Evolutionary conservation across 257 asterid species (phyloP).

Genomic region (Solanum ossicruentum): DNA sequence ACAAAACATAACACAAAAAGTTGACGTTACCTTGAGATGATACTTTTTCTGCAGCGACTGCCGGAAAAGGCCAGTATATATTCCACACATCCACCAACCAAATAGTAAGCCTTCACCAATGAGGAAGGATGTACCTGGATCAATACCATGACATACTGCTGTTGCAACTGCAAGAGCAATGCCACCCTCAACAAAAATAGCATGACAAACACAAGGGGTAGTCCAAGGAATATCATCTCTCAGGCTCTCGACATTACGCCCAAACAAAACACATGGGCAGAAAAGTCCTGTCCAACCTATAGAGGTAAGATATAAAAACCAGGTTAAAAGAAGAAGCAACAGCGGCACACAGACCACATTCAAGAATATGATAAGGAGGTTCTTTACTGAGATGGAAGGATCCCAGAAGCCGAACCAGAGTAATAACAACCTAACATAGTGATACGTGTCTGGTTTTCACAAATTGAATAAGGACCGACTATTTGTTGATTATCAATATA

Average conservation of each 20-base stretch:
- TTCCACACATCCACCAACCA: slow-evolving; percentile 99
- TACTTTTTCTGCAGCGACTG: slow-evolving; percentile 90
- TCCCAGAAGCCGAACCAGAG: not conserved
- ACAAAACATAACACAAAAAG: not conserved
- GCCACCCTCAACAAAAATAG: slow-evolving; percentile 84
- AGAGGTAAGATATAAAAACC: not conserved
- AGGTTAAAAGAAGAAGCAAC: not conserved
- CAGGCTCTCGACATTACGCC: slow-evolving; percentile 22
- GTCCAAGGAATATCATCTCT: slow-evolving; percentile 92
- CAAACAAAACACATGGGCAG: slow-evolving; percentile 6
- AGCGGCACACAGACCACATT: not conserved
- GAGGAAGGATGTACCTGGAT: slow-evolving; percentile 80
- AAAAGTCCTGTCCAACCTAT: slow-evolving; percentile 6
- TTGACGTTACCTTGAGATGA: slow-evolving; percentile 78
- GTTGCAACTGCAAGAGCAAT: slow-evolving; percentile 61
- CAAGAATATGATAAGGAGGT: not conserved
- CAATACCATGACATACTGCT: slow-evolving; percentile 77
- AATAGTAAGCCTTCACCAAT: slow-evolving; percentile 77
- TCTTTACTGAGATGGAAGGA: not conserved
- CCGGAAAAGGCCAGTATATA: slow-evolving; percentile 78
- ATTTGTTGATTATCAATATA: not conserved
- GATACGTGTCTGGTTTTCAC: not conserved
- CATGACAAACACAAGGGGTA: slow-evolving; percentile 91
- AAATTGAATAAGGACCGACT: not conserved
- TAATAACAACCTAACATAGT: not conserved